A percentile compares a stretch with the other conserved stretches of the same genome.
Conservation (phyloP, 495 filamentous ascomycete species). For the Tuber melanosporum region DNA sequence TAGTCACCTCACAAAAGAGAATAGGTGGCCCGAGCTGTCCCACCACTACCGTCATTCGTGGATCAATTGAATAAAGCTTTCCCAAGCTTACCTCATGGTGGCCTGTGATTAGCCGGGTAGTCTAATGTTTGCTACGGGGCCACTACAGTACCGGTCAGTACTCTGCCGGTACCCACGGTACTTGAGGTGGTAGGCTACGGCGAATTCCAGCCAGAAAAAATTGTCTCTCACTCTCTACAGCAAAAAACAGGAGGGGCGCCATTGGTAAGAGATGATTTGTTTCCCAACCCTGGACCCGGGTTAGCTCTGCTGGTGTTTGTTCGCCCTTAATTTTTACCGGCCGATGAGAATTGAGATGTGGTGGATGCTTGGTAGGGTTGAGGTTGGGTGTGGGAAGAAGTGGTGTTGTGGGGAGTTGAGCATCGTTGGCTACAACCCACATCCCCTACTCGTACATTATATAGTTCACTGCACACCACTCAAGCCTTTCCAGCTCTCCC, state of each 20-base stretch:
- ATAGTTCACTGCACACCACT: not conserved
- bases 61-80: not conserved
- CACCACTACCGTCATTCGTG: conserved; percentile 1
- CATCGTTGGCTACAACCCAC: not conserved
- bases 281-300: not conserved
- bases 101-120: not conserved
- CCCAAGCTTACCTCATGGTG: not conserved
- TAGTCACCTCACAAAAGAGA: not conserved
- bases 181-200: not conserved
- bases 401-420: not conserved
- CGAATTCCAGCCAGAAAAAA: not conserved
- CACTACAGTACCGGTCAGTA: not conserved
- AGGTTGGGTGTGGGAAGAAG: not conserved
- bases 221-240: not conserved
- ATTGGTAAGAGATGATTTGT: not conserved
- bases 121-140: not conserved
- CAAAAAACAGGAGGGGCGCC: not conserved
- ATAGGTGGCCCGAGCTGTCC: not conserved
- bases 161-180: not conserved
- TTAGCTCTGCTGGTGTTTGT: not conserved
- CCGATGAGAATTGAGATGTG: not conserved
- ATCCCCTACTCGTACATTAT: not conserved
- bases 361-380: not conserved
- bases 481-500: not conserved
- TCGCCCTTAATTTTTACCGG: not conserved